Conservation (phyloP, 2,329 filamentous ascomycete genomes). For the Verticillium zaregamsianum region DNA sequence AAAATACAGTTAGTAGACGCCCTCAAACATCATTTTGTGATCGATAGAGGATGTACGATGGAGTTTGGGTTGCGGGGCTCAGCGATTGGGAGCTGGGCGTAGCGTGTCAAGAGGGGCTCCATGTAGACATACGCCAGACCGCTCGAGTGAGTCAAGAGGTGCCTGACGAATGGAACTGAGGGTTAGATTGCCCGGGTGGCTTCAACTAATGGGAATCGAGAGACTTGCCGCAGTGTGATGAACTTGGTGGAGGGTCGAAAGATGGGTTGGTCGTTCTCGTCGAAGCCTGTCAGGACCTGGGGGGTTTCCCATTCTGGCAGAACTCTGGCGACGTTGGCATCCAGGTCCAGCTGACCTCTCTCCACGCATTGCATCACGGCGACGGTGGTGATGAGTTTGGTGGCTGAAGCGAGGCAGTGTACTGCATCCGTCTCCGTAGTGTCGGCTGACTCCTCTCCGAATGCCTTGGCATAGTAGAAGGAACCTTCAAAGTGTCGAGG, state of each 20-base stretch:
- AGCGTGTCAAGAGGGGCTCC: not conserved
- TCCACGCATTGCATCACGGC: slow-evolving; percentile 5
- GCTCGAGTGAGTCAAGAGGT: slow-evolving; percentile 3
- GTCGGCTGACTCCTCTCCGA: not conserved
- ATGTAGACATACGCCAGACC: not conserved
- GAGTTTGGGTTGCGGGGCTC: not conserved
- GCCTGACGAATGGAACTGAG: not conserved
- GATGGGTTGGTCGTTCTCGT: not conserved
- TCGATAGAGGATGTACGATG: not conserved
- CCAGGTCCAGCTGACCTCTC: not conserved
- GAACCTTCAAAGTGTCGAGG: not conserved
- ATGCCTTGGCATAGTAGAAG: not conserved
- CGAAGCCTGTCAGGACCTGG: not conserved
- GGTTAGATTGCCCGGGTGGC: too few relatives aligned
- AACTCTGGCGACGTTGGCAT: not conserved
- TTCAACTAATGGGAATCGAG: not conserved
- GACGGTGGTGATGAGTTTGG: slow-evolving; percentile 1
- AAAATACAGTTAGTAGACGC: not conserved
- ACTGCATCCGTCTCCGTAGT: not conserved
- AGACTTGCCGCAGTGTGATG: not conserved
- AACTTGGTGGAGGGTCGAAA: not conserved
- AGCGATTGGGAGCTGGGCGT: not conserved
- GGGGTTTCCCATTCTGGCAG: slow-evolving; percentile 3
- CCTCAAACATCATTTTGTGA: not conserved
- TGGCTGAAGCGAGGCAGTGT: slow-evolving; percentile 1